A percentile compares a stretch with the other conserved stretches of the same genome.
Conservation (phyloP, 371 early-diverging fungal genomes). For the Mortierella sp. region DNA sequence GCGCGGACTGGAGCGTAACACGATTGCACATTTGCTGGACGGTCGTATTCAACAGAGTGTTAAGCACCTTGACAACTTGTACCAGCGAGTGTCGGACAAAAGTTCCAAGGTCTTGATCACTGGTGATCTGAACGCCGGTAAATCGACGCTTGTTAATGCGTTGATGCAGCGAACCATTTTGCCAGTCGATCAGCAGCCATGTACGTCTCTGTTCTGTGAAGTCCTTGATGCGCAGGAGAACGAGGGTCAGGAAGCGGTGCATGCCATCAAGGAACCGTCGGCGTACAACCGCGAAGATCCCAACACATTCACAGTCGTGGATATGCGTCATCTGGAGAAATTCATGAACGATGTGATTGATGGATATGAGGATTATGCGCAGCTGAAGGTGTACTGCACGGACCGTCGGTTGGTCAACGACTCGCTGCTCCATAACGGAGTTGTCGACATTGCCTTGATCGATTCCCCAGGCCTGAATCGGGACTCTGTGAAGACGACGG, state of each 20-base stretch:
- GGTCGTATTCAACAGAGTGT: constrained; percentile 72
- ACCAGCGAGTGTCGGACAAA: constrained; percentile 87
- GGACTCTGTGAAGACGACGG: constrained; percentile 95
- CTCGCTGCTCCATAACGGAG: constrained; percentile 90
- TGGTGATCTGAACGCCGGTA: constrained; percentile 98
- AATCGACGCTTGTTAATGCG: constrained; percentile 96
- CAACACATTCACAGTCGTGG: constrained; percentile 78
- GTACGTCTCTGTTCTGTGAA: constrained; percentile 94
- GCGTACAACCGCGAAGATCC: constrained; percentile 78
- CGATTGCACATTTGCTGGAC: constrained; percentile 77
- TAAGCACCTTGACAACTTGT: constrained; percentile 84
- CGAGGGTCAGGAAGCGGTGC: constrained; percentile 88
- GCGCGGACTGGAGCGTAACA: constrained; percentile 69
- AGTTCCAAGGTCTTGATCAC: constrained; percentile 95
- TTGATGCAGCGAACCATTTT: constrained; percentile 88
- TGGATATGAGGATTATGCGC: constrained; percentile 76
- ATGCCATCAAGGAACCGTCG: constrained; percentile 79
- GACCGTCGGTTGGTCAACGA: constrained; percentile 73
- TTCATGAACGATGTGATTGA: constrained; percentile 72
- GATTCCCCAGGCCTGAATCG: constrained; percentile 99
- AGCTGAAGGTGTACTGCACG: constrained; percentile 90
- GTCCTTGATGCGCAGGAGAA: constrained; percentile 90
- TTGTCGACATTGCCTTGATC: constrained; percentile 94
- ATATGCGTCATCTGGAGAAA: constrained; percentile 65
- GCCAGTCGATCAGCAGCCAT: constrained; percentile 97